Evolutionary conservation across 768 basidiomycete species (phyloP), one percentile per base, ranked within the genome.

Genomic region (Boletus pseudo-olivaceus): DNA sequence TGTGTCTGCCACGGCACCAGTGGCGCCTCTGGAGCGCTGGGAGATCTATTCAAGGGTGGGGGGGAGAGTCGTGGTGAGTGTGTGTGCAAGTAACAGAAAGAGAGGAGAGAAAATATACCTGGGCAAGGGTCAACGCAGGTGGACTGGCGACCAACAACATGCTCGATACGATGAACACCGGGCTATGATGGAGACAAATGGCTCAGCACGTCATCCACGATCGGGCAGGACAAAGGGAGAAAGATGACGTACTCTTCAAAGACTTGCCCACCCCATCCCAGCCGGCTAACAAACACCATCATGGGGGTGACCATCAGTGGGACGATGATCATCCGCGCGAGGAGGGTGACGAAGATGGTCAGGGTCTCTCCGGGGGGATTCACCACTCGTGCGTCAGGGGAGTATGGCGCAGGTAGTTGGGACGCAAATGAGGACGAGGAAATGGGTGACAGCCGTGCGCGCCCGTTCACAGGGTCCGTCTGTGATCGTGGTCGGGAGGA

Each of bases 101-200:
- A 15, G 2, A 27, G 20, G 38, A 15, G 2, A 27, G 19, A 37
- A 7, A 26, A n/a, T 63, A 20, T 57, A 78, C 78, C 65, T 81
- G 84, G 2, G 85, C 83, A 26, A 86, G 76, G 19, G 85, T 86
- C 65, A 86, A 66, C 34, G 93, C 93, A 0, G 93, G 90, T 2
- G 93, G 93, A 15, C 91, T 86, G 4, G 82, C 80, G 26, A 97
- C 81, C 19, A 98, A 75, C 32, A 99, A 74, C 30, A 93, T 84
- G 60, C 88, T 89, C 10, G 92, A 82, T 1, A 94, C 83, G 41
- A 98, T 81, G 61, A 94, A 95, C 6, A 94, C 87, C 0, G 93
- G 92, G 67, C 90, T 93, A 51, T 37, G 23, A n/a, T n/a, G 8
- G 2, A 6, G 23, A 27, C 10, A 2, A 4, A 27, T 10, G 11